Conservation (phyloP, 257 asterid species). For the Coffea canephora region DNA sequence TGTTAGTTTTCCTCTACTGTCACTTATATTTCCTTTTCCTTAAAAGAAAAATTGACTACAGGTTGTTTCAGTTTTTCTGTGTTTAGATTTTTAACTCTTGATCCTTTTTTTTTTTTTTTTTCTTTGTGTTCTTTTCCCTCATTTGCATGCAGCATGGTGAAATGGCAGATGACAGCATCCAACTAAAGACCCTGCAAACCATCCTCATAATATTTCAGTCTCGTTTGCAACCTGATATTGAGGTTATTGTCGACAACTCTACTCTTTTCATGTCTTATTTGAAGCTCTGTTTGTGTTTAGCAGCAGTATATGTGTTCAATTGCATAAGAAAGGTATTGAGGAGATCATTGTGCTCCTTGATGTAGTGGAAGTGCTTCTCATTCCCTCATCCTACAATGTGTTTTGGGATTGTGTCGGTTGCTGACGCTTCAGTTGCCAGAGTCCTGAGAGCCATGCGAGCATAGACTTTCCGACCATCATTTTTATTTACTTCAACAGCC, state of each 20-base stretch:
- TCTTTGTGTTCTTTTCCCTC: conserved; percentile 16
- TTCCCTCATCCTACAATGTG: background rate
- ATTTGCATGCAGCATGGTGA: conserved; percentile 69
- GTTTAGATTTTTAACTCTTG: background rate
- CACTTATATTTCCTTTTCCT: background rate
- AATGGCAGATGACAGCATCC: conserved; percentile 91
- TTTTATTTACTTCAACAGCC: background rate
- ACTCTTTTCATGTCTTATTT: conserved; percentile 9
- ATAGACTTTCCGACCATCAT: background rate
- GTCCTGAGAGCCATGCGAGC: background rate
- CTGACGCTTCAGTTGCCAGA: background rate
- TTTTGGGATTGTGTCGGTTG: background rate
- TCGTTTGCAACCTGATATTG: conserved; percentile 82
- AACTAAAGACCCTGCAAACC: conserved; percentile 91
- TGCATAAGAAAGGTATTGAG: background rate
- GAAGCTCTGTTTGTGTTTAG: conserved; percentile 15
- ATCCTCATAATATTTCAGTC: conserved; percentile 89
- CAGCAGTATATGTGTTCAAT: background rate
- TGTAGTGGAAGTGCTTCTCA: background rate
- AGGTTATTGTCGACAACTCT: conserved; percentile 47
- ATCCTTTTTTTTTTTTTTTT: background rate
- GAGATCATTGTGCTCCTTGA: background rate
- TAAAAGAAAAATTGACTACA: too few species aligned
- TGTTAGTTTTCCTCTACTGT: background rate
- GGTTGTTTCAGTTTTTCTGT: background rate